Base-by-base conservation (phyloP, 139 green algal species). In the Chlamydomonas sp. region DNA sequence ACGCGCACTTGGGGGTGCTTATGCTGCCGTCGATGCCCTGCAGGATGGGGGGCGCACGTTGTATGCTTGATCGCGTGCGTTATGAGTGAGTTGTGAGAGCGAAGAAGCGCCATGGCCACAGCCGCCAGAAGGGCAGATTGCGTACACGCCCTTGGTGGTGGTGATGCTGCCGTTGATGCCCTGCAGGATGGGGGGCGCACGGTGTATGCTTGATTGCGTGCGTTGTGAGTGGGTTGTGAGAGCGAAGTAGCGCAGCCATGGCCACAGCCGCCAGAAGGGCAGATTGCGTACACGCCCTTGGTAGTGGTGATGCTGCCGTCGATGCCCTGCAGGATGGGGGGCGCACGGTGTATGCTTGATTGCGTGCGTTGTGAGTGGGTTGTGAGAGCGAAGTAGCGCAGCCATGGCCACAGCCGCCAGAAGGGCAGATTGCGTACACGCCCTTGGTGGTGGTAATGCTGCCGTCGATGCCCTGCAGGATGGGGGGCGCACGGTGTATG, bases 381-480 rank as follows among this genome's bases (percentile, higher is more conserved):
- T n/a, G n/a, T n/a, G n/a, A n/a, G n/a, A n/a, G n/a, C n/a, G n/a
- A n/a, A n/a, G n/a, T n/a, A n/a, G n/a, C n/a, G n/a, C 24, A 22
- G 59, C n/a, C n/a, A n/a, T n/a, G n/a, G n/a, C n/a, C n/a, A n/a
- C n/a, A 90, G 1, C 76, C 77, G 20, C 85, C 85, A 63, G 76
- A 81, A 35, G 88, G 39, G 28, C 72, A 71, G 34, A 90, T 85
- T 60, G 83, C 77, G 58, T 78, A 81, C 2, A 77, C 81, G 13
- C 47, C 59, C 35, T 5, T 39, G 24, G 35, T 24, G 34, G 8
- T 49, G 4, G 30, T 29, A 8, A 35, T 64, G 20, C n/a, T 54
- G 43, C 13, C 43, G n/a, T n/a, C n/a, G n/a, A n/a, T n/a, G n/a
- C 20, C 43, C 43, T 54, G 43, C 43, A 54, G 43, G 16, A 20